These are phyloP conservation scores for Cryptosporidium canis DNA, from an alignment of 169 alveolate genomes.

Conservation along the genomic window DNA sequence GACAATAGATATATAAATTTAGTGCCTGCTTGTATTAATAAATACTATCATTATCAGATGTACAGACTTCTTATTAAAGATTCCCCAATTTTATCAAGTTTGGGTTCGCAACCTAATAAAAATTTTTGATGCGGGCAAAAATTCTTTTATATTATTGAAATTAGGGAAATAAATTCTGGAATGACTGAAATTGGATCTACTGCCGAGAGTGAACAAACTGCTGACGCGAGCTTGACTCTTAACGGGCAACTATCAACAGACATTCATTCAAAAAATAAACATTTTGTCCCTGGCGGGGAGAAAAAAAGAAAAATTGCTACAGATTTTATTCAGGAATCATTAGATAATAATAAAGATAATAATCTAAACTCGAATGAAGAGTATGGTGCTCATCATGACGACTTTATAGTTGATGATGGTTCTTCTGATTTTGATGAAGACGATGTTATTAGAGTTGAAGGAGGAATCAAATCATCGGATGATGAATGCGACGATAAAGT, in stretches of 20 bases:
- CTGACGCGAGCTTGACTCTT: no score
- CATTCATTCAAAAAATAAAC: no score
- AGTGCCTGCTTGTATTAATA: not conserved
- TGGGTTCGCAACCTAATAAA: no score
- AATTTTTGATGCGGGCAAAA: no score
- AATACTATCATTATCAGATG: no score
- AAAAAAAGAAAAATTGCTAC: not conserved
- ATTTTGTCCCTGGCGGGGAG: not conserved
- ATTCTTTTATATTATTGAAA: no score
- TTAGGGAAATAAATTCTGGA: no score
- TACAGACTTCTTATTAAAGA: no score
- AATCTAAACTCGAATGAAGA: not conserved
- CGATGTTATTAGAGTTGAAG: conserved; percentile 60
- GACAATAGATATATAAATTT: not conserved
- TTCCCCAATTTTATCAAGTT: no score
- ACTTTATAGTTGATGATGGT: conserved; percentile 50
- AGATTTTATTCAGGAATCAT: not conserved
- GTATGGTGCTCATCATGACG: not conserved
- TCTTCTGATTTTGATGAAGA: conserved; percentile 66
- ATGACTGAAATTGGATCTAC: no score
- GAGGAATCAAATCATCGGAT: conserved; percentile 55
- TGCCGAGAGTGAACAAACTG: no score
- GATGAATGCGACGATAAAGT: conserved; percentile 10
- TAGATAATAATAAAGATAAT: not conserved
- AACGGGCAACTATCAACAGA: no score